Conservation (phyloP, 176 grass and related monocot species). For the Bothriochloa decipiens region DNA sequence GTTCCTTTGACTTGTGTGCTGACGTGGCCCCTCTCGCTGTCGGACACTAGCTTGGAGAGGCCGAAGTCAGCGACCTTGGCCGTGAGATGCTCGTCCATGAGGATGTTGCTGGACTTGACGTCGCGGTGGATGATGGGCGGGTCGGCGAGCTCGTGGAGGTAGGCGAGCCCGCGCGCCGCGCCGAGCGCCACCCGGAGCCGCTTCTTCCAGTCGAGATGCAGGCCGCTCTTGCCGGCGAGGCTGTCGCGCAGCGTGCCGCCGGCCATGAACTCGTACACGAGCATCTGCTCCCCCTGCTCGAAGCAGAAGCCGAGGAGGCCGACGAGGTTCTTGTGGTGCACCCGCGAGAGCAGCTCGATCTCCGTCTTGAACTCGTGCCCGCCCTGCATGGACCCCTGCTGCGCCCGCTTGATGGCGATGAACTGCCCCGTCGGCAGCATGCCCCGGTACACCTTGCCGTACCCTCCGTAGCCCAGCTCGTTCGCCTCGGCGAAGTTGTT, state of each 20-base stretch:
- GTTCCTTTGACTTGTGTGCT: constrained; percentile 96
- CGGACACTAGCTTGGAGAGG: constrained; percentile 77
- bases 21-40: constrained; percentile 75
- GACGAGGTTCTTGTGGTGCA: constrained; percentile 99
- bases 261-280: constrained; percentile 89
- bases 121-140: constrained; percentile 97
- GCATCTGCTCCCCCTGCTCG: constrained; percentile 96
- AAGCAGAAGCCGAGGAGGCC: constrained; percentile 91
- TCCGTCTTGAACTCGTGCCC: constrained; percentile 94
- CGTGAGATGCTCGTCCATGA: constrained; percentile 89
- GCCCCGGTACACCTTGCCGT: constrained; percentile 90
- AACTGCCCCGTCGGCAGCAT: constrained; percentile 75
- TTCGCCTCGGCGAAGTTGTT: constrained; percentile 84
- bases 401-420: constrained; percentile 90
- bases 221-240: constrained; percentile 75
- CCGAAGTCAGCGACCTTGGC: constrained; percentile 99
- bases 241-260: constrained; percentile 84
- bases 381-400: constrained; percentile 85
- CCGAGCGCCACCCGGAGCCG: constrained; percentile 74
- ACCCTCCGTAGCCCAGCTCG: constrained; percentile 80
- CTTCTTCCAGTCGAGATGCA: constrained; percentile 84
- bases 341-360: constrained; percentile 98
- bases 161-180: constrained; percentile 78
- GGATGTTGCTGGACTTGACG: constrained; percentile 94
- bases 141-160: constrained; percentile 94